These are phyloP conservation scores for Dichotomopilus funicola DNA, from an alignment of 2,329 filamentous ascomycete genomes.

Conservation along the genomic window DNA sequence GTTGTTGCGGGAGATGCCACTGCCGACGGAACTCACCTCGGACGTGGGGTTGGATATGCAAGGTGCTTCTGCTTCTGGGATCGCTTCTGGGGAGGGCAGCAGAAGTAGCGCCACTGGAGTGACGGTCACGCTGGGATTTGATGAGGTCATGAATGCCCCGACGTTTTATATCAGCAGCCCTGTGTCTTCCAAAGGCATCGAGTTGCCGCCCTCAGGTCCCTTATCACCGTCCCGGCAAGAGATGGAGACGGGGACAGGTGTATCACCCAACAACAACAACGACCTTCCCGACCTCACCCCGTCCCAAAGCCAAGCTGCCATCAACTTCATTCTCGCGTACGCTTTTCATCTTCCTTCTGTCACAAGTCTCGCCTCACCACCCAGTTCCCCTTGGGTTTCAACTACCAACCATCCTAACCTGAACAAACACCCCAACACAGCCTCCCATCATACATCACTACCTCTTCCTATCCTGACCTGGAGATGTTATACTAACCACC, in stretches of 20 bases:
- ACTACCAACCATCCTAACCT: background rate
- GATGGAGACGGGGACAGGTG: too few relatives aligned
- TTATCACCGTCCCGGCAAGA: background rate
- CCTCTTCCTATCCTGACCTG: background rate
- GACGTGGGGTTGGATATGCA: background rate
- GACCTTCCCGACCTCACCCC: slow-evolving; percentile 28
- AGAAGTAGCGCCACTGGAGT: slow-evolving; percentile 15
- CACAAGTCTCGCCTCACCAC: too few relatives aligned
- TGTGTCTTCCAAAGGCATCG: too few relatives aligned
- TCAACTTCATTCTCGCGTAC: slow-evolving; percentile 51
- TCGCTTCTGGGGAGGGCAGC: too few relatives aligned
- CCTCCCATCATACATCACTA: background rate
- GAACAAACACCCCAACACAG: background rate
- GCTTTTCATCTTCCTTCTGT: slow-evolving; percentile 15
- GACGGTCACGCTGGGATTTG: slow-evolving; percentile 36
- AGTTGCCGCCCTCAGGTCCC: background rate
- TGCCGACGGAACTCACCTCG: background rate
- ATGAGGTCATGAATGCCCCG: slow-evolving; percentile 37
- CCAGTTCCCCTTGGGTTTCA: too few relatives aligned
- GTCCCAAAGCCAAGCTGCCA: slow-evolving; percentile 38
- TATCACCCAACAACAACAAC: background rate
- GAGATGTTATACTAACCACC: background rate
- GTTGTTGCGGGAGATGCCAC: slow-evolving; percentile 28
- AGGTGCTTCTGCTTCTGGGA: too few relatives aligned
- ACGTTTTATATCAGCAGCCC: slow-evolving; percentile 35